Base-by-base conservation (phyloP, 164 flowering plant species). In the Malania oleifera region DNA sequence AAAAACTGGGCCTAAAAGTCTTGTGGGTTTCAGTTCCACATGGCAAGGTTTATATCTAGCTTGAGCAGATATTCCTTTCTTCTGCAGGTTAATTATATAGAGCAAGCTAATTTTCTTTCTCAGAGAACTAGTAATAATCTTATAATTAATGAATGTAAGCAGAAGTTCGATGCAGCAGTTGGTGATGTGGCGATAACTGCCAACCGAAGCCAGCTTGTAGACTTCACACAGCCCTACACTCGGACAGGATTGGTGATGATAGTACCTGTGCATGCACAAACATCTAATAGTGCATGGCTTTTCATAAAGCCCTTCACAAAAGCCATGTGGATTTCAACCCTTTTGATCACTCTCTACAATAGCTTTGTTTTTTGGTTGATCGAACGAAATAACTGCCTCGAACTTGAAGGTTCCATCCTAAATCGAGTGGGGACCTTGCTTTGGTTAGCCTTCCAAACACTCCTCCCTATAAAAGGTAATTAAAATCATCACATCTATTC, bases 211-310 rank as follows among this genome's bases (percentile, higher is more conserved):
- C 31, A 34, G 7, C 58, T 70, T 26, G 81, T 63, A 9, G 76
- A 77, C 22, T 80, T 80, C 67, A 62, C 81, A 12, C 76, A 59
- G 44, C 78, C 81, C 5, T 77, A 72, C 68, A 76, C 74, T 3
- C 24, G 8, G 61, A 55, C 59, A 63, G 73, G 68, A 23, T 14
- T 8, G 3, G 41, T 5, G 59, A n/a, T 20, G 50, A 39, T 64
- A 34, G 67, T 60, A 2, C 40, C 56, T 1, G 53, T 34, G 22
- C 49, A n/a, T 14, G 11, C 40, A 23, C 15, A 24, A 28, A 20
- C 29, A 23, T 11, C 14, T 3, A 38, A 45, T 9, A 38, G 23
- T 27, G 63, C 59, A 20, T 68, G 57, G 59, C 27, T 62, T 1
- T 68, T 68, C 56, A 25, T 62, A 34, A 68, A 52, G 52, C 71